A percentile compares a stretch with the other conserved stretches of the same genome.
Conservation (phyloP, 2,329 filamentous ascomycete species). For the Talaromyces amestolkiae region DNA sequence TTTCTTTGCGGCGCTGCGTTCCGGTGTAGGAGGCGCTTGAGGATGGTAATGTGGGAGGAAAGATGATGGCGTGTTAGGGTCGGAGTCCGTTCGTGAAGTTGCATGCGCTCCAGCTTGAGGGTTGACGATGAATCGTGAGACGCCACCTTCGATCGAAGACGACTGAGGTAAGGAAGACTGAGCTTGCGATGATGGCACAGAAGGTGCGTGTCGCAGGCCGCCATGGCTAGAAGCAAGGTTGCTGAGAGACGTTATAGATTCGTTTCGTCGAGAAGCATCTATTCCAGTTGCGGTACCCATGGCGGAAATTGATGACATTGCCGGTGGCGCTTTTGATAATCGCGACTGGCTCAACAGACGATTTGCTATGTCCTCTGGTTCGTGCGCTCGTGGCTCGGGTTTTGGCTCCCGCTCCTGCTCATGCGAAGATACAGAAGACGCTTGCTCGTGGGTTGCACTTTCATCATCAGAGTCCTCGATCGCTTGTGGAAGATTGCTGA, state of each 20-base stretch:
- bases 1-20: constrained; percentile 29
- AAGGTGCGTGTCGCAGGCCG: constrained; percentile 31
- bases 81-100: constrained; percentile 41
- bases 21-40: constrained; percentile 45
- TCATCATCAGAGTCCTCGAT: constrained; percentile 24
- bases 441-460: constrained; percentile 25
- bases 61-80: constrained; percentile 47
- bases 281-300: constrained; percentile 39
- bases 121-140: constrained; percentile 46
- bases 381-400: constrained; percentile 24
- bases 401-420: constrained; percentile 25
- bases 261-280: constrained; percentile 36
- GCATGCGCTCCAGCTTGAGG: constrained; percentile 31
- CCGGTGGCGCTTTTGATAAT: constrained; percentile 46
- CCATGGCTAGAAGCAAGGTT: constrained; percentile 36
- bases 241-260: constrained; percentile 37
- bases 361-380: constrained; percentile 39
- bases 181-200: constrained; percentile 30
- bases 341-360: constrained; percentile 40
- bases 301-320: constrained; percentile 50
- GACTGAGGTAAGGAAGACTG: constrained; percentile 38
- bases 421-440: constrained; percentile 18
- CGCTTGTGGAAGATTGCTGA: constrained; percentile 28
- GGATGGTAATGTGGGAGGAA: constrained; percentile 50
- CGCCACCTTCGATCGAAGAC: constrained; percentile 49